Conservation (phyloP, 768 basidiomycete species). For the Mycena albidolilacea region DNA sequence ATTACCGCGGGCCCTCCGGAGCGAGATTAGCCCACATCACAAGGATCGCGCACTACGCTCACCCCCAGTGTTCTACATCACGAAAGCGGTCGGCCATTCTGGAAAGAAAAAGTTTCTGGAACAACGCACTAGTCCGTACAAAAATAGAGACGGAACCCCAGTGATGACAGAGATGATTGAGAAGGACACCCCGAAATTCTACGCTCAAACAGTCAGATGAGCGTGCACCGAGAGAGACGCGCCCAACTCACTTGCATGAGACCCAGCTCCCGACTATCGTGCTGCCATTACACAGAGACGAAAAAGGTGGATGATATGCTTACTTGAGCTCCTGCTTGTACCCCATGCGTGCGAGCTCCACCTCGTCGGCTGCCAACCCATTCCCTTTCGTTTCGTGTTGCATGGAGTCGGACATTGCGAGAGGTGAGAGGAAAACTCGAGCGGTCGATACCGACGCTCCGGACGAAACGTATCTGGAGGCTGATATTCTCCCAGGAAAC, state of each 20-base stretch:
- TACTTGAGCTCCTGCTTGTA: constrained; percentile 81
- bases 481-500: background rate
- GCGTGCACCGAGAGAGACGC: constrained; percentile 10
- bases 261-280: constrained; percentile 70
- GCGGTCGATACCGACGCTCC: background rate
- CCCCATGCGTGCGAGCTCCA: constrained; percentile 77
- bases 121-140: constrained; percentile 73
- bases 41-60: background rate
- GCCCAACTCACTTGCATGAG: constrained; percentile 67
- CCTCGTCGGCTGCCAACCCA: constrained; percentile 65
- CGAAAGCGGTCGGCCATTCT: background rate
- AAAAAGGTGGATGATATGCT: constrained; percentile 38
- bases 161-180: constrained; percentile 85
- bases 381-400: constrained; percentile 36
- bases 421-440: constrained; percentile 15
- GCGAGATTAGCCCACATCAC: background rate
- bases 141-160: constrained; percentile 78
- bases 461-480: constrained; percentile 4
- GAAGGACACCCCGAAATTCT: constrained; percentile 84
- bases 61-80: constrained; percentile 72
- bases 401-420: constrained; percentile 34
- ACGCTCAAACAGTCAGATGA: constrained; percentile 28
- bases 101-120: background rate
- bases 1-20: constrained; percentile 75
- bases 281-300: background rate